Evolutionary conservation across 768 basidiomycete genomes (phyloP), one percentile per base, ranked within the genome.

Genomic region (Leccinum imitatum): DNA sequence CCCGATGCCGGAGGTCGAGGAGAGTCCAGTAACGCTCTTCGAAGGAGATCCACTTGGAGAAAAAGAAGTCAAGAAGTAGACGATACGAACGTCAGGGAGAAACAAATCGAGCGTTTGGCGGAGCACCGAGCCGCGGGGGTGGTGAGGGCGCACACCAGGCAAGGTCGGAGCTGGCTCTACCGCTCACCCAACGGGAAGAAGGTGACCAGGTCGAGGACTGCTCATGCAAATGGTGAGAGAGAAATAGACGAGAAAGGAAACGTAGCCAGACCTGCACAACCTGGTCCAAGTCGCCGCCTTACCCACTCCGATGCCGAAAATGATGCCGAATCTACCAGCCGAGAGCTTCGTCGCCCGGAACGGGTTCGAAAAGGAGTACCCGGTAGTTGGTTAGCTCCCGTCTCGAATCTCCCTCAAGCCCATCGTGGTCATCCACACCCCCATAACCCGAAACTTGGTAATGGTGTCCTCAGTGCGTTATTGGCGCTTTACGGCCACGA

Each of bases 401-500:
- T 25, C 47, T 53, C 19, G 31, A 63, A 50, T 23, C 47, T 46
- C 37, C 41, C 61, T n/a, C 63, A 31, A 6, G 23, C 51, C 15
- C 63, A 23, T 25, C 56, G 30, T 11, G n/a, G 10, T 13, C 52
- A 59, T 23, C 53, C 41, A 44, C 55, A 14, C 37, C 6, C 56
- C 21, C 54, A 44, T 46, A 64, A 58, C 54, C 54, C 65, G 30
- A 58, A 64, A 6, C 62, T 69, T 4, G 80, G 77, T 0, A 79
- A 78, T 11, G 87, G 89, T 15, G 82, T 91, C 6, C 78, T 91
- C 5, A 85, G 87, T 3, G 79, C 88, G 1, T 71, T 91, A 44
- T 75, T 92, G 50, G 79, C 86, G 19, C 77, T 90, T 23, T 89
- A 90, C 67, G 83, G 68, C 3, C 63, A 66, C 17, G 67, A 72